These are phyloP conservation scores for Heterobasidion occidentale DNA, from an alignment of 1,284 basidiomycete species.

Conservation along the genomic window DNA sequence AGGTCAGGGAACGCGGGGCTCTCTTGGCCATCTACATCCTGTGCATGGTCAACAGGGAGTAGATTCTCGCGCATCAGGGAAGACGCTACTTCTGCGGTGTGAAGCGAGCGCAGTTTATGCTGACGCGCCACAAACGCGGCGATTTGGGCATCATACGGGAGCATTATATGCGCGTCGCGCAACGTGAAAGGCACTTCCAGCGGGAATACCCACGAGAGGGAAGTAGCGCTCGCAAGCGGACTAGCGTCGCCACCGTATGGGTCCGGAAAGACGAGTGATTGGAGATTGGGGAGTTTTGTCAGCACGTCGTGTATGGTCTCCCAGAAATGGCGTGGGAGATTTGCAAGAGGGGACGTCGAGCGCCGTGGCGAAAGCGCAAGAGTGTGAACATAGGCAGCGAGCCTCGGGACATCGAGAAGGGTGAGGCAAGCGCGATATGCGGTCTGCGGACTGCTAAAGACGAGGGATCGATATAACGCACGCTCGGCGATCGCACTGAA, in stretches of 20 bases:
- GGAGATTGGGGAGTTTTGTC: constrained; percentile 16
- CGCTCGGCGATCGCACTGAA: constrained; percentile 20
- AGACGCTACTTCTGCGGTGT: constrained; percentile 9
- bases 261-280: constrained; percentile 17
- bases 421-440: constrained; percentile 15
- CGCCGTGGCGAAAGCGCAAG: constrained; percentile 18
- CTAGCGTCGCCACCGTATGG: constrained; percentile 11
- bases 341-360: not conserved
- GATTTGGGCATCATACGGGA: constrained; percentile 21
- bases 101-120: constrained; percentile 15
- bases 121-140: constrained; percentile 23
- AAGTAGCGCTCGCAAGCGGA: not conserved
- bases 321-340: constrained; percentile 19
- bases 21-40: not conserved
- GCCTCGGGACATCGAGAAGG: constrained; percentile 12
- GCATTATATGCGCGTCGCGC: constrained; percentile 15
- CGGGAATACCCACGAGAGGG: constrained; percentile 18
- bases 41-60: not conserved
- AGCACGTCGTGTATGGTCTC: constrained; percentile 17
- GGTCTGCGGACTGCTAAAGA: constrained; percentile 15
- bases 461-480: constrained; percentile 17
- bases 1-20: constrained; percentile 16
- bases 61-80: not conserved
- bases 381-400: constrained; percentile 20
- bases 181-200: constrained; percentile 18